Base-by-base conservation (phyloP, 108 stramenopile species). In the Nitzschia sp. region DNA sequence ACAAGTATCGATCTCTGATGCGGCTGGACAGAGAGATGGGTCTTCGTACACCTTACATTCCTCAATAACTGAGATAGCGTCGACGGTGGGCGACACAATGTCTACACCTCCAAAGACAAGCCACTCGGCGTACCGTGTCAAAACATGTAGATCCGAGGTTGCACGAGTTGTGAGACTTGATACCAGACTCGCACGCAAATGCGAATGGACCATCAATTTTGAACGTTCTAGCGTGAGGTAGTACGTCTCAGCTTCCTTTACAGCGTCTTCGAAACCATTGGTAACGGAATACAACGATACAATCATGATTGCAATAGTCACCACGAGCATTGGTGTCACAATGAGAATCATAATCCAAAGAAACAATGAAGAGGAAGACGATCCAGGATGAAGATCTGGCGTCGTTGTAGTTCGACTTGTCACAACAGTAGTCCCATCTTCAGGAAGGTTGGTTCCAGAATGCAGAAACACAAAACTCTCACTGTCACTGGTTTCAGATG, bases 311-410 rank as follows among this genome's bases (percentile, higher is more conserved):
- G 60, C 17, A 50, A 83, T 41, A 38, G 51, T 71, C 7, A 65
- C 57, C 8, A 77, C 21, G 10, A 80, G 34, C 15, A 83, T 22
- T 7, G 82, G 82, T 2, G 71, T 72, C 2, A 72, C 68, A 40
- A 83, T 83, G 20, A 79, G 52, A 11, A 56, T 46, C 5, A 65
- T 51, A 25, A 83, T 77, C 76, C 78, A 83, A 9, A 73, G 51
- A 62, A 83, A 83, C 37, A 83, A 53, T 7, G 79, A 67, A 25
- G 82, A 80, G 10, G 61, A 62, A 5, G n/a, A 58, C 8, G 8
- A 38, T 6, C 21, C 26, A 25, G 10, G 7, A 12, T 52, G 34
- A 3, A 2, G 20, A 11, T 37, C 24, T 19, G 57, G 11, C 7
- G 37, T 11, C 3, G 26, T 12, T 6, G 26, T 59, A 14, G 20